Percentiles rank a stretch among this genome's conserved stretches.
Evolutionary conservation across 2,329 filamentous ascomycete genomes (phyloP).

Genomic region (Fusarium sp.): DNA sequence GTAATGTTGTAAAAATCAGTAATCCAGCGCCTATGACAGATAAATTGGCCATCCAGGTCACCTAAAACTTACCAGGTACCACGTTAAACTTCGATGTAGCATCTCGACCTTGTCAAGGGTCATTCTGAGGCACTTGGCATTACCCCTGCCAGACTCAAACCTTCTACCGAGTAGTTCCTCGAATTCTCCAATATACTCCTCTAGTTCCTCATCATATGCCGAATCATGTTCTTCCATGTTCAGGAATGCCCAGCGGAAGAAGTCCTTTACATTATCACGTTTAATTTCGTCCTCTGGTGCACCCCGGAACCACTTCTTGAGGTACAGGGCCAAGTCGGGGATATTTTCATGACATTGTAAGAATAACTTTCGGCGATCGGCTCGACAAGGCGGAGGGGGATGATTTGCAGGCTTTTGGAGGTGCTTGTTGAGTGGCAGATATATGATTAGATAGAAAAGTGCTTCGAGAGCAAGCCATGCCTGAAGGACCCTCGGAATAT

Average conservation of each 20-base stretch:
- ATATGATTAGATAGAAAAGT: conserved; percentile 66
- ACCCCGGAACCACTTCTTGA: conserved; percentile 70
- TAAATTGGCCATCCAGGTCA: neutral
- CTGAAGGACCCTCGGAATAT: conserved; percentile 53
- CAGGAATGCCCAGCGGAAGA: conserved; percentile 71
- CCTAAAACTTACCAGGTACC: conserved; percentile 63
- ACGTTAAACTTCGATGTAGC: conserved; percentile 65
- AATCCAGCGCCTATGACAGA: neutral
- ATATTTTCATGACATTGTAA: conserved; percentile 64
- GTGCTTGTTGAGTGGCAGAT: conserved; percentile 62
- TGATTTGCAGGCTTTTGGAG: conserved; percentile 66
- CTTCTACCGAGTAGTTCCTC: conserved; percentile 64
- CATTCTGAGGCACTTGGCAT: conserved; percentile 65
- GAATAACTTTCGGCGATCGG: conserved; percentile 64
- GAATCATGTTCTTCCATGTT: conserved; percentile 58
- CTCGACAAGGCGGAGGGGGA: conserved; percentile 57
- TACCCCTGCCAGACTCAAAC: conserved; percentile 64
- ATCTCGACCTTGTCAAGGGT: conserved; percentile 70
- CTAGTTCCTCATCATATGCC: conserved; percentile 65
- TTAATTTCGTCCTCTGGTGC: conserved; percentile 65
- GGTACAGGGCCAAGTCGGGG: conserved; percentile 63
- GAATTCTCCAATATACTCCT: conserved; percentile 64
- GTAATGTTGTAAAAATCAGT: neutral
- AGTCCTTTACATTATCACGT: conserved; percentile 70
- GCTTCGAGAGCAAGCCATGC: conserved; percentile 63